A percentile compares a stretch with the other conserved stretches of the same genome.
Conservation (phyloP, 306 rosid species). For the Cucurbita argyrosperma region DNA sequence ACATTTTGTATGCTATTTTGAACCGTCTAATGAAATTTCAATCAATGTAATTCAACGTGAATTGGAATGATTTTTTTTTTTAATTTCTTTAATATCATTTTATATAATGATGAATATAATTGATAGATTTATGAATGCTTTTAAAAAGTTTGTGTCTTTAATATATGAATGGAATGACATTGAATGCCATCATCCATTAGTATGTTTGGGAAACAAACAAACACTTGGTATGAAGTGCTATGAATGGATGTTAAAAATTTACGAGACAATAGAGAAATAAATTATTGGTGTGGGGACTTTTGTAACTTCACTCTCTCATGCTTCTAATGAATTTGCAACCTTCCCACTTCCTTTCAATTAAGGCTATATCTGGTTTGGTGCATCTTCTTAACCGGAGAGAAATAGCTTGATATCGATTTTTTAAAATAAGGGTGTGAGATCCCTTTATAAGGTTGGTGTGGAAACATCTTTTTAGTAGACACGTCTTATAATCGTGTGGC, state of each 20-base stretch:
- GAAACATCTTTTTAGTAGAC: too few species aligned
- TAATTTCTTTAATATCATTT: too few species aligned
- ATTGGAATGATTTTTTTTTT: too few species aligned
- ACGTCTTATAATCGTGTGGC: too few species aligned
- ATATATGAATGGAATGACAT: background rate
- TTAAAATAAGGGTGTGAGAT: too few species aligned
- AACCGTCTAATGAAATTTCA: too few species aligned
- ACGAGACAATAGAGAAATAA: background rate
- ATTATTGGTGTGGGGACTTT: background rate
- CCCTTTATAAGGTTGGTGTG: too few species aligned
- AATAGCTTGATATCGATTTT: too few species aligned
- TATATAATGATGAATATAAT: too few species aligned
- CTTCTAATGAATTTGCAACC: background rate
- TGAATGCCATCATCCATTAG: background rate
- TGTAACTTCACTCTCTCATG: background rate
- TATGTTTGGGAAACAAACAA: background rate
- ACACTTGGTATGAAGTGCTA: background rate
- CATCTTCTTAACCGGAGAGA: background rate
- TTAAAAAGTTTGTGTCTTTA: background rate
- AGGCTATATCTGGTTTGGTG: background rate
- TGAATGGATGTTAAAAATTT: background rate
- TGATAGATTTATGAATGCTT: too few species aligned
- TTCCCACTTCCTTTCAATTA: background rate
- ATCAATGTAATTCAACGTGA: too few species aligned
- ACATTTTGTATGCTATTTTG: too few species aligned